phyloP scores from a whole-genome alignment of 75 land plant genomes.

The Gnetum montanum region DNA sequence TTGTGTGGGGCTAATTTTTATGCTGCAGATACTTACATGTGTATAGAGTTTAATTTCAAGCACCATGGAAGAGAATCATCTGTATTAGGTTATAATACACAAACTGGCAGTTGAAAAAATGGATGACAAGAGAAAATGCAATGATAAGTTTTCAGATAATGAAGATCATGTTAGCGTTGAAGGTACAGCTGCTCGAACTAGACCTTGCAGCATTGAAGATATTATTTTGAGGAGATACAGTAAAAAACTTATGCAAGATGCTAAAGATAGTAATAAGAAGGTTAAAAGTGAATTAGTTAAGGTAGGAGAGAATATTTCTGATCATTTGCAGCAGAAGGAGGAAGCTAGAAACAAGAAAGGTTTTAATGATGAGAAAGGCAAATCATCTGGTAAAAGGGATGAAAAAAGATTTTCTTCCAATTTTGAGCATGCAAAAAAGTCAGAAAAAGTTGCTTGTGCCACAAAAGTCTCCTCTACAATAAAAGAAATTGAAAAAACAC shows the following conservation, averaged over 20 bases:
- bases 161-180: conserved; percentile 10
- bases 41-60: too few relatives aligned
- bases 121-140: too few relatives aligned
- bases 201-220: conserved; percentile 62
- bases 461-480: conserved; percentile 7
- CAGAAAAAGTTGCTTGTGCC: conserved; percentile 6
- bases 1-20: too few relatives aligned
- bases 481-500: too few relatives aligned
- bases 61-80: too few relatives aligned
- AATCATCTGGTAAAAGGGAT: conserved; percentile 14
- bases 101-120: too few relatives aligned
- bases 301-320: conserved; percentile 7
- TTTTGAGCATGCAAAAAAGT: neutral
- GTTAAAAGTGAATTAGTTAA: conserved; percentile 1
- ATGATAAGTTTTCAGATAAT: neutral
- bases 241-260: conserved; percentile 22
- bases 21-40: too few relatives aligned
- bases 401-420: conserved; percentile 6
- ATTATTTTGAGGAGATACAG: conserved; percentile 38
- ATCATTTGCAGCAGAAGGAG: conserved; percentile 1
- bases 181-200: conserved; percentile 61
- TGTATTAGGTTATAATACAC: too few relatives aligned
- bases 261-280: conserved; percentile 8
- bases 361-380: conserved; percentile 1
- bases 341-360: conserved; percentile 1